Evolutionary conservation across 75 land plant genomes (phyloP).

Genomic region (Cryptomeria japonica): DNA sequence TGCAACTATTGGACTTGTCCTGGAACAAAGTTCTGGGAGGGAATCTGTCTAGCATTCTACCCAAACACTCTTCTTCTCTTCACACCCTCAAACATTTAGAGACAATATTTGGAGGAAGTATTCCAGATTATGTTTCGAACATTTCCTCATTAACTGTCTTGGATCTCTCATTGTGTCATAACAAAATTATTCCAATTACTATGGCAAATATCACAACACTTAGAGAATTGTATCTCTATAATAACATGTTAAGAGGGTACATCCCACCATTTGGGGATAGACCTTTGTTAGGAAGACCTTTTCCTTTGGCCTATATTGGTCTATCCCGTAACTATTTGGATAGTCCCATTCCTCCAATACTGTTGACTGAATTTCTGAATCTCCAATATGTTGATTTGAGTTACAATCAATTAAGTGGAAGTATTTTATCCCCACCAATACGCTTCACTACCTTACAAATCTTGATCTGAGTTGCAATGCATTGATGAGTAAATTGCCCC

Average conservation of each 20-base stretch:
- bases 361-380: background rate
- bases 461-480: too few relatives aligned
- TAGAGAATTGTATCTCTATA: background rate
- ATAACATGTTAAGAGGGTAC: background rate
- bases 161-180: background rate
- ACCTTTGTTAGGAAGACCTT: background rate
- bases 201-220: background rate
- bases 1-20: background rate
- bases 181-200: background rate
- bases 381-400: background rate
- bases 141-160: background rate
- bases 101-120: background rate
- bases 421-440: too few relatives aligned
- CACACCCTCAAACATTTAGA: background rate
- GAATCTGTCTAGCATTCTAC: too few relatives aligned
- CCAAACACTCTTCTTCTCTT: background rate
- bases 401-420: background rate
- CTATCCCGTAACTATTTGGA: background rate
- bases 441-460: background rate
- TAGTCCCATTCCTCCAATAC: background rate
- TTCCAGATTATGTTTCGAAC: background rate
- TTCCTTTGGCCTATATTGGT: background rate
- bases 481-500: too few relatives aligned
- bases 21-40: background rate
- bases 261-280: background rate